Evolutionary conservation across 495 filamentous ascomycete species (phyloP), one percentile per base, ranked within the genome.

Genomic region (Neurospora sublineolata): DNA sequence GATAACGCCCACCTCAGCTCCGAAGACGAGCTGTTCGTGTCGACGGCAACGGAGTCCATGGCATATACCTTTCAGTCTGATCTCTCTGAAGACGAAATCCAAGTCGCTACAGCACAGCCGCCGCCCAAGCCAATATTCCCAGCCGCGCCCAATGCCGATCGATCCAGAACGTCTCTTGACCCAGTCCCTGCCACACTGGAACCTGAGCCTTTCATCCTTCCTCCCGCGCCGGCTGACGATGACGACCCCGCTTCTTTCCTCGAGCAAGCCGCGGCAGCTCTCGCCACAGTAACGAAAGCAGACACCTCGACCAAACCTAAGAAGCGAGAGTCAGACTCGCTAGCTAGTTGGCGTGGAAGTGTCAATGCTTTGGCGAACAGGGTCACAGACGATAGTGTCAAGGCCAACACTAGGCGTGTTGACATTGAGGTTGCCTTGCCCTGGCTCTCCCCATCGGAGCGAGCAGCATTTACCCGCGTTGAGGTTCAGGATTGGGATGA

Each of bases 381-480:
- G 16, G 42, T 16, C 4, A 67, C 41, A 36, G 37, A 36, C 69
- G 3, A 70, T 23, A 33, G 39, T 10, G 4, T 58, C 5, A 20
- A 37, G 1, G 18, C 68, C 6, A 12, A 16, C 36, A 46, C 36
- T 46, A 71, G 27, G 8, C 10, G 52, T 11, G 74, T 77, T 37
- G 68, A 68, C 41, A 76, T 80, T 27, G 75, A 79, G 37, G 76
- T 80, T 14, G 36, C 68, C n/a, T 38, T 80, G 18, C 74, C 68
- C 1, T 75, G 73, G 74, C 12, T 80, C 9, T 4, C 75, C 1
- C 70, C 67, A 23, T 39, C 23, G 18, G 20, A 69, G 38, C 72
- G 73, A 68, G 74, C 70, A 0, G 58, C 33, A 12, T 80, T 73
- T 40, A 41, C 46, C 37, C 40, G 73, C 7, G 37, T 78, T 11